Percentiles rank a stretch among this genome's conserved stretches.
Evolutionary conservation across 1,284 basidiomycete species (phyloP).

Genomic region (Cutaneotrichosporon sp.): DNA sequence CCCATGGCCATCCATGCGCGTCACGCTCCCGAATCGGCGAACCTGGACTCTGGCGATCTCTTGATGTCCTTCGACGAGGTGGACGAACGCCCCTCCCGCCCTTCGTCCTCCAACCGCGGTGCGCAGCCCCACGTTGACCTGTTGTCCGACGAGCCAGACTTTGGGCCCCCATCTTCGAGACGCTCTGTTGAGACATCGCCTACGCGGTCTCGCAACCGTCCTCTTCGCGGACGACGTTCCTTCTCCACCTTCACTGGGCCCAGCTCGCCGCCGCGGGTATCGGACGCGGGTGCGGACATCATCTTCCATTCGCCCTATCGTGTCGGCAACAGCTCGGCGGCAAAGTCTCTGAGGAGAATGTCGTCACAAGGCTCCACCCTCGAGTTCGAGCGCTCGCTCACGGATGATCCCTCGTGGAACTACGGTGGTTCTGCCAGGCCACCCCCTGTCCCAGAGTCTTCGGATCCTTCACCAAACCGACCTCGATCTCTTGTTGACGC

Average conservation of each 20-base stretch:
- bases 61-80: constrained; percentile 44
- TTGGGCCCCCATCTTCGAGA: not conserved
- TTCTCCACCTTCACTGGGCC: constrained; percentile 32
- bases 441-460: not conserved
- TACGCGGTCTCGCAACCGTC: constrained; percentile 4
- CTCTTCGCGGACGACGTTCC: constrained; percentile 3
- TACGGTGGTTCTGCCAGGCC: not conserved
- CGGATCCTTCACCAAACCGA: constrained; percentile 5
- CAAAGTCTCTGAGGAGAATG: constrained; percentile 2
- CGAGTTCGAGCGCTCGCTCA: not conserved
- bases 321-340: not conserved
- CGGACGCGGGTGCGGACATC: constrained; percentile 36
- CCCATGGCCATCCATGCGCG: not conserved
- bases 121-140: constrained; percentile 8
- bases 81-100: not conserved
- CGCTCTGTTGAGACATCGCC: constrained; percentile 15
- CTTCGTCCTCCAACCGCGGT: not conserved
- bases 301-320: constrained; percentile 30
- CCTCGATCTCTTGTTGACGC: constrained; percentile 11
- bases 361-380: not conserved
- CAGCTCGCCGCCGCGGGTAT: constrained; percentile 40
- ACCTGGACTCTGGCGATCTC: constrained; percentile 32
- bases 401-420: not conserved
- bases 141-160: constrained; percentile 17
- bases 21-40: not conserved